phyloP scores from a whole-genome alignment of 1,284 basidiomycete species.

The Puccinia horiana region DNA sequence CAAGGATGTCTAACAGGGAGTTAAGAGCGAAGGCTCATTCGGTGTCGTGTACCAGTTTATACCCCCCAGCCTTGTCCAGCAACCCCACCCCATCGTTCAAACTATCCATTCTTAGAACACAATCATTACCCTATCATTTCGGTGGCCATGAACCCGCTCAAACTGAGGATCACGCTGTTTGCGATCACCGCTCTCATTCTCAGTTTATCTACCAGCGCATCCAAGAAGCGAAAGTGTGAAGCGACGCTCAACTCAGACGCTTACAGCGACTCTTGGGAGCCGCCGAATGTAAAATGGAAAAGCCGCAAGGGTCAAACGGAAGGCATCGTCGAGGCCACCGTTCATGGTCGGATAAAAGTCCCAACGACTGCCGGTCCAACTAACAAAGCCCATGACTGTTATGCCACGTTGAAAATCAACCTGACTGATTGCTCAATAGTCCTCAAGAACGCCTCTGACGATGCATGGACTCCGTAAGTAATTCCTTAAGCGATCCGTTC shows the following conservation, averaged over 20 bases:
- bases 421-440: slow-evolving; percentile 39
- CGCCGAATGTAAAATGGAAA: slow-evolving; percentile 44
- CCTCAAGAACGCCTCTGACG: not conserved
- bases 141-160: not conserved
- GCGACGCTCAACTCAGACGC: slow-evolving; percentile 46
- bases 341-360: slow-evolving; percentile 16
- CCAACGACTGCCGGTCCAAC: slow-evolving; percentile 29
- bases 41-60: too few relatives aligned
- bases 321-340: slow-evolving; percentile 37
- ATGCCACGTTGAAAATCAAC: slow-evolving; percentile 28
- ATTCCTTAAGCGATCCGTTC: not conserved
- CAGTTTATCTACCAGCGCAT: not conserved
- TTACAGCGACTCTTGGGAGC: slow-evolving; percentile 32
- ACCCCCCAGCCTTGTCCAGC: not conserved
- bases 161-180: not conserved
- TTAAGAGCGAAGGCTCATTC: not conserved
- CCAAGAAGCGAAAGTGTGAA: slow-evolving; percentile 27
- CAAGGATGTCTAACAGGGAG: not conserved
- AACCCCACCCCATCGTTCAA: not conserved
- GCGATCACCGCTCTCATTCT: not conserved
- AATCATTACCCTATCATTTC: not conserved
- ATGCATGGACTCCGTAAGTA: slow-evolving; percentile 34
- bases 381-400: slow-evolving; percentile 28
- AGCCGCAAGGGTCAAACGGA: slow-evolving; percentile 32
- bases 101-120: not conserved